Conservation (phyloP, 2,329 filamentous ascomycete genomes). For the Raffaelea albimanens region DNA sequence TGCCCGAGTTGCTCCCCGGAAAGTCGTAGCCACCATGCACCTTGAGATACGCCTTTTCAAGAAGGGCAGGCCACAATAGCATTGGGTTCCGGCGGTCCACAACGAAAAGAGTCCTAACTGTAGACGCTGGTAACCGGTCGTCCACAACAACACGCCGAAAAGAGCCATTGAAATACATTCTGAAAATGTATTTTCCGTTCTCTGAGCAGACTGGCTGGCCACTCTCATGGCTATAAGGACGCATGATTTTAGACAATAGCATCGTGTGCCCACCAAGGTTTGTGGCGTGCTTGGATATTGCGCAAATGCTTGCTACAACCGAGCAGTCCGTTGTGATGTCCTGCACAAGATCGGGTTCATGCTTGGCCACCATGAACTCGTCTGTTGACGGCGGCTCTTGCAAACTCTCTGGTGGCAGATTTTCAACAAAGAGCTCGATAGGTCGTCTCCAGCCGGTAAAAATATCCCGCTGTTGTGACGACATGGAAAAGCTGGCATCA, state of each 20-base stretch:
- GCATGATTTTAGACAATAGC: conserved; percentile 59
- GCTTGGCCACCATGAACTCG: conserved; percentile 25
- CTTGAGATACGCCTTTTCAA: conserved; percentile 96
- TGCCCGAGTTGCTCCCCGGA: conserved; percentile 92
- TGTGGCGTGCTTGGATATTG: conserved; percentile 60
- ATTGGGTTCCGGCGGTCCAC: conserved; percentile 72
- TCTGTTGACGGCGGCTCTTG: conserved; percentile 1
- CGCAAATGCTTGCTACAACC: conserved; percentile 89
- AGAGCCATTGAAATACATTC: conserved; percentile 94
- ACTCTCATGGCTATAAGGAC: conserved; percentile 58
- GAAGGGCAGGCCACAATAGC: conserved; percentile 82
- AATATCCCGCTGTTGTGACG: conserved; percentile 61
- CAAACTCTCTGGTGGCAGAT: neutral
- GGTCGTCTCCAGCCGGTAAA: conserved; percentile 81
- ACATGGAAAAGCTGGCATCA: conserved; percentile 59
- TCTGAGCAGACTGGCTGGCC: conserved; percentile 54
- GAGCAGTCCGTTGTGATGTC: conserved; percentile 95
- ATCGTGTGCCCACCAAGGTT: conserved; percentile 33
- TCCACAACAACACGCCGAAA: conserved; percentile 82
- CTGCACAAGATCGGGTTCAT: conserved; percentile 76
- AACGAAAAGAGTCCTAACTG: conserved; percentile 70
- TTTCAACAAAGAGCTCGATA: conserved; percentile 48
- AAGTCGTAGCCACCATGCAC: conserved; percentile 95
- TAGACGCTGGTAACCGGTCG: conserved; percentile 70
- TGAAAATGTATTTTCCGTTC: conserved; percentile 83